Evolutionary conservation across 140 eudicot genomes (phyloP).

Genomic region (Oenanthe javanica): DNA sequence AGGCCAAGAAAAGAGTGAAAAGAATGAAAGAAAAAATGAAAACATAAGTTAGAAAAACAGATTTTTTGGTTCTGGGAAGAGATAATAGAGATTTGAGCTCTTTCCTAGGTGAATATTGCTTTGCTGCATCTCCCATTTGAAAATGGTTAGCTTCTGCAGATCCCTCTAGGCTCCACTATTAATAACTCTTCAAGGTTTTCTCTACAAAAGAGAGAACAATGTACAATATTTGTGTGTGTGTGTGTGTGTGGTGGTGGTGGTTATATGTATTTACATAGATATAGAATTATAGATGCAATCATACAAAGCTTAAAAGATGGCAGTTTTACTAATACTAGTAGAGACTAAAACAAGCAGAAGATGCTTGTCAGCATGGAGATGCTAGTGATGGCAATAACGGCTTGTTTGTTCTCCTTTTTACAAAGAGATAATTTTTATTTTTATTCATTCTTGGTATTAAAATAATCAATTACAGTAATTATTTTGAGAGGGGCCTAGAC

Average conservation of each 20-base stretch:
- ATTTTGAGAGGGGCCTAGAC: no score
- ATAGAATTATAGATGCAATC: no score
- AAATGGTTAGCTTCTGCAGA: neutral
- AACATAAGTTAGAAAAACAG: conserved; percentile 39
- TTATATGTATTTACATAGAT: neutral
- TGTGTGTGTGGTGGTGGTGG: no score
- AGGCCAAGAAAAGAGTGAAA: conserved; percentile 69
- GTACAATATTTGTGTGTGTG: no score
- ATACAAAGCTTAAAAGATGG: neutral
- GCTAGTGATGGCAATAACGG: neutral
- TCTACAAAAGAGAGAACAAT: neutral
- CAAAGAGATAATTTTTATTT: neutral
- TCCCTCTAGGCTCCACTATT: neutral
- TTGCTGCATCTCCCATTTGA: conserved; percentile 59
- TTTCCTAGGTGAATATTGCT: conserved; percentile 47
- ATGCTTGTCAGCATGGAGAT: neutral
- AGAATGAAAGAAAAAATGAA: conserved; percentile 47
- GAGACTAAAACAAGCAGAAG: neutral
- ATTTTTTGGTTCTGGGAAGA: conserved; percentile 40
- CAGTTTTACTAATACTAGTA: neutral
- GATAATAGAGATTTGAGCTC: conserved; percentile 51
- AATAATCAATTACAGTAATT: no score
- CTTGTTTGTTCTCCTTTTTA: neutral
- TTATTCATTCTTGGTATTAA: no score
- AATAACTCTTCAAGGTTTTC: neutral